These are phyloP conservation scores for Malassezia yamatoensis DNA, from an alignment of 1,284 basidiomycete species.

Conservation along the genomic window DNA sequence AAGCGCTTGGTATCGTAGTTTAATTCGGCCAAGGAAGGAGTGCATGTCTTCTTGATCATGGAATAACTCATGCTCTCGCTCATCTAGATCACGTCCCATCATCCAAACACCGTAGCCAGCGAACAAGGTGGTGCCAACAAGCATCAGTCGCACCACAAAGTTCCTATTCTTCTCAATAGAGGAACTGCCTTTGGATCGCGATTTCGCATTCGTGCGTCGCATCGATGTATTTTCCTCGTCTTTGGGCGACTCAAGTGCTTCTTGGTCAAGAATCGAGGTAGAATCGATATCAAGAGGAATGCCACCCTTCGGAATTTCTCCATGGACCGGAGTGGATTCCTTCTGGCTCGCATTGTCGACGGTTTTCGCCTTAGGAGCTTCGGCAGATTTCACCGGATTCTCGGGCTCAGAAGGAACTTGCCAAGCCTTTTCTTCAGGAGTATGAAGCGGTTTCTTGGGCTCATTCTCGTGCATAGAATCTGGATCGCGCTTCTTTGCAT, in stretches of 20 bases:
- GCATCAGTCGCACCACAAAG: conserved; percentile 7
- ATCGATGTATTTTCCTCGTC: conserved; percentile 2
- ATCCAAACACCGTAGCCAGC: conserved; percentile 14
- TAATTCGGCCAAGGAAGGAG: conserved; percentile 35
- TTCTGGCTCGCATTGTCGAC: neutral
- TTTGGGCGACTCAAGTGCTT: conserved; percentile 7
- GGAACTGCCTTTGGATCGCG: conserved; percentile 4
- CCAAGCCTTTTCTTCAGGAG: no score
- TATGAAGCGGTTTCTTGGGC: no score
- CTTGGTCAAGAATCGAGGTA: conserved; percentile 5
- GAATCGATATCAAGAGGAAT: conserved; percentile 16
- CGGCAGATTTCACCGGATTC: no score
- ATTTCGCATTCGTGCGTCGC: conserved; percentile 12
- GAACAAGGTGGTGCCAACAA: neutral
- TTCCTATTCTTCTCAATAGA: conserved; percentile 1
- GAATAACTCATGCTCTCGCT: conserved; percentile 15
- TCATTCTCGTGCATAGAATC: no score
- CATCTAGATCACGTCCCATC: conserved; percentile 18
- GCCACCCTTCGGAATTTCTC: neutral
- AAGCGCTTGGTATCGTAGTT: conserved; percentile 26
- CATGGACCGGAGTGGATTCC: neutral
- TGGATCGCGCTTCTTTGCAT: no score
- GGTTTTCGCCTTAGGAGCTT: no score
- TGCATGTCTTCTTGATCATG: conserved; percentile 21
- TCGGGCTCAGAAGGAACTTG: no score